Base-by-base conservation (phyloP, 345 rosid genomes). In the Brassica carinata region DNA sequence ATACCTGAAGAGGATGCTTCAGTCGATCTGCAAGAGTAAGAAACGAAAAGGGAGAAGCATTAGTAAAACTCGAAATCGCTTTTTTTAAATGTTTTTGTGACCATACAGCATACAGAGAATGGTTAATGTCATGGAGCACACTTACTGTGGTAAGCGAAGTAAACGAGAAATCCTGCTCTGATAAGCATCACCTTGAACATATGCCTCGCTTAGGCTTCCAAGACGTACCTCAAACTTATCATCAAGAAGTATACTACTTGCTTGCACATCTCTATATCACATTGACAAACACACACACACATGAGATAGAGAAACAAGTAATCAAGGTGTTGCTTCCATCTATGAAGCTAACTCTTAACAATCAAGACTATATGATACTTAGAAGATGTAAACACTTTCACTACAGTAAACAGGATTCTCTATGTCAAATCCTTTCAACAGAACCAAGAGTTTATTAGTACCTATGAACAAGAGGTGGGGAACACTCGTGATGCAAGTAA, bases 161-260 rank as follows among this genome's bases (percentile, higher is more conserved):
- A 96, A 88, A 79, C 92, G 88, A 61, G 94, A 86, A 69, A 96
- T 87, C 89, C 90, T 87, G 85, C 89, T 96, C 80, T 94, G 99
- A 75, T 92, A 92, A 57, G 83, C 79, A 79, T 96, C 98, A 68
- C 94, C 97, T 90, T 93, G 96, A 73, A 88, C 84, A 83, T 91
- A 92, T 67, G 77, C 94, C 80, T 91, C 97, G 8, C 94, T 91
- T 67, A 96, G 79, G 87, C 98, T 94, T 79, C 98, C 99, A 8
- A 96, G 87, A 72, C 97, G 88, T 69, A 96, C 99, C 83, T 96
- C 99, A 68, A 86, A 96, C 85, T 96, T 96, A 74, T 96, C 99
- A 85, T 96, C 99, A 57, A 96, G 99, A 78, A 96, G 93, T 77
- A 96, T 94, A 77, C 99, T 96, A 83, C 98, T 96, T 67, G 99